phyloP scores from a whole-genome alignment of 306 rosid genomes.

The Neltuma alba region DNA sequence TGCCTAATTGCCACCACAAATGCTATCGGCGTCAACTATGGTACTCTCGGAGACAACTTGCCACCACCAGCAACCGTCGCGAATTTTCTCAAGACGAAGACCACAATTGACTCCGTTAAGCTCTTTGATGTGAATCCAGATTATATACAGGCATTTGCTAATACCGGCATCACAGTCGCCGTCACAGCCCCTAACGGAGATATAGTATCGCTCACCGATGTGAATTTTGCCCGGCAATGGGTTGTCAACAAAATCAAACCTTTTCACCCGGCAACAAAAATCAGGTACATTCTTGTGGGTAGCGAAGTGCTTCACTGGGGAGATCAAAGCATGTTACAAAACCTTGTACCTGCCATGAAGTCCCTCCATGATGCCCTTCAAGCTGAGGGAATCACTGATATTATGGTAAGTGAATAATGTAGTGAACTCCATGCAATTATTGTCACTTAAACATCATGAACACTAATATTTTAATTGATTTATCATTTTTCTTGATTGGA shows the following conservation, averaged over 20 bases:
- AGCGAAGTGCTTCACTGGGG: conserved; percentile 80
- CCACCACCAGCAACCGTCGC: conserved; percentile 66
- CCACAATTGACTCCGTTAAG: conserved; percentile 65
- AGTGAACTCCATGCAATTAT: neutral
- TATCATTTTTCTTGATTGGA: neutral
- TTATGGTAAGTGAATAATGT: conserved; percentile 47
- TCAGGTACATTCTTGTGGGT: conserved; percentile 70
- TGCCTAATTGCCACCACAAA: conserved; percentile 35
- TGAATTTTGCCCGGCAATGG: conserved; percentile 57
- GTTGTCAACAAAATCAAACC: conserved; percentile 54
- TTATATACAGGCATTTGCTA: conserved; percentile 73
- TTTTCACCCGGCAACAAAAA: conserved; percentile 60
- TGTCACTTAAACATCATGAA: neutral
- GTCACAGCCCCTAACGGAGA: conserved; percentile 79
- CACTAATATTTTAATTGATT: too few species aligned
- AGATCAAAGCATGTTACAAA: conserved; percentile 35
- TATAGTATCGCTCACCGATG: conserved; percentile 33
- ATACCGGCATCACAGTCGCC: conserved; percentile 60
- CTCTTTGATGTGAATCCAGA: conserved; percentile 75
- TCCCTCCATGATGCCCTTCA: conserved; percentile 60
- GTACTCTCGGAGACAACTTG: conserved; percentile 77
- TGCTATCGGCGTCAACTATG: conserved; percentile 87
- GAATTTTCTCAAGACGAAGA: conserved; percentile 59
- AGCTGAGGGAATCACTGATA: conserved; percentile 57
- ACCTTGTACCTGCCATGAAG: conserved; percentile 80